Percentiles rank a stretch among this genome's conserved stretches.
Evolutionary conservation across 139 green algal species (phyloP).

Genomic region (Chlorokybus atmophyticus): DNA sequence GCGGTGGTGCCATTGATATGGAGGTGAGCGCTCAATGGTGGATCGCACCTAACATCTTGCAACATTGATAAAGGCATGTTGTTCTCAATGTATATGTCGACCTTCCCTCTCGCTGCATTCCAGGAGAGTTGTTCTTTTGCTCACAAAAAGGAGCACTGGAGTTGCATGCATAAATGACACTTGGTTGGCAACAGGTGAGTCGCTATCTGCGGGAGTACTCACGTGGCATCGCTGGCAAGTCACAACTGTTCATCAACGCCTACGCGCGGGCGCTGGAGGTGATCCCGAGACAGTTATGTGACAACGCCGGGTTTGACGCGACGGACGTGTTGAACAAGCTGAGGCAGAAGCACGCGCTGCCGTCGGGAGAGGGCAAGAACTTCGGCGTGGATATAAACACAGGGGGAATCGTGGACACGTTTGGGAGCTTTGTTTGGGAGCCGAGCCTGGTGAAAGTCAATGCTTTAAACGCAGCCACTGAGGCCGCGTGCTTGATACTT

Average conservation of each 20-base stretch:
- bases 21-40: no score
- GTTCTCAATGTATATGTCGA: no score
- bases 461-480: conserved; percentile 73
- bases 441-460: conserved; percentile 60
- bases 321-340: conserved; percentile 96
- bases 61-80: no score
- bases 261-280: conserved; percentile 34
- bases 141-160: no score
- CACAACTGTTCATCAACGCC: conserved; percentile 91
- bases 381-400: conserved; percentile 91
- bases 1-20: conserved; percentile 85
- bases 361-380: conserved; percentile 42
- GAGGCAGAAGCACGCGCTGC: conserved; percentile 82
- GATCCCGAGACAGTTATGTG: conserved; percentile 88
- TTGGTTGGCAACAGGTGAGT: no score
- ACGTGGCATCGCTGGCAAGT: conserved; percentile 62
- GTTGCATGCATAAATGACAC: no score
- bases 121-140: no score
- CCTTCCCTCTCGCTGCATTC: no score
- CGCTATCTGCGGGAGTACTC: conserved; percentile 37
- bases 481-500: conserved; percentile 91
- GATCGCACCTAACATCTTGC: no score
- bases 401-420: conserved; percentile 89
- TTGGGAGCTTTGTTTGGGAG: conserved; percentile 89
- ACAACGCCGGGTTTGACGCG: conserved; percentile 94